Conservation (phyloP, 2,329 filamentous ascomycete species). For the Exophiala calicioides region DNA sequence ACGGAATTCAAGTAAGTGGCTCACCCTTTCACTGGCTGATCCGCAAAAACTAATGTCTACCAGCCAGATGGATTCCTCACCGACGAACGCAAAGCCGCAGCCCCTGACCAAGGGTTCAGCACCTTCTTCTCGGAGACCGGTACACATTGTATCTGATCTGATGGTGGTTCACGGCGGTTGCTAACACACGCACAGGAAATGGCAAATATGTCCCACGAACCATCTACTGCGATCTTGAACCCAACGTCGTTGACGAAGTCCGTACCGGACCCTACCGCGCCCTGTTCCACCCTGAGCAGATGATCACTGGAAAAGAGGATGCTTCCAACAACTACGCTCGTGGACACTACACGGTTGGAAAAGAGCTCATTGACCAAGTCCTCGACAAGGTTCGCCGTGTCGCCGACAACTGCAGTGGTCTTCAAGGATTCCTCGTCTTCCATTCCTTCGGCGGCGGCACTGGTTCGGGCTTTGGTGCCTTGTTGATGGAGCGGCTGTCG, state of each 20-base stretch:
- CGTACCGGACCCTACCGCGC: conserved; percentile 94
- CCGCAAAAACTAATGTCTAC: conserved; percentile 31
- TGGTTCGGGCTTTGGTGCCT: conserved; percentile 95
- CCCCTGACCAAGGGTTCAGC: conserved; percentile 97
- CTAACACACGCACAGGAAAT: conserved; percentile 63
- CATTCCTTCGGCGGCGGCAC: conserved; percentile 99
- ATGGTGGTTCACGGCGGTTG: neutral
- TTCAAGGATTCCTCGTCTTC: conserved; percentile 99
- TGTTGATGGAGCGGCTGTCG: conserved; percentile 95
- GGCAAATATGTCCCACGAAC: conserved; percentile 98
- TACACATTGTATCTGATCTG: conserved; percentile 51
- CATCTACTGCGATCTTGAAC: conserved; percentile 99
- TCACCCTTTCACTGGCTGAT: conserved; percentile 14
- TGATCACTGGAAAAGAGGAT: conserved; percentile 99
- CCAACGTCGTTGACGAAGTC: conserved; percentile 99
- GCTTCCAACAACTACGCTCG: conserved; percentile 99
- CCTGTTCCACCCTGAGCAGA: conserved; percentile 98
- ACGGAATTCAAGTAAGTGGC: conserved; percentile 88
- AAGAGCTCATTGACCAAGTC: conserved; percentile 98
- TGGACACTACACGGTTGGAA: conserved; percentile 99
- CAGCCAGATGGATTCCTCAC: conserved; percentile 98
- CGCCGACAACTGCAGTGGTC: conserved; percentile 95
- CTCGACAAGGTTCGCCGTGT: conserved; percentile 97
- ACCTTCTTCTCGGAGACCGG: conserved; percentile 99
- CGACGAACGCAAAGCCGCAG: conserved; percentile 91